These are phyloP conservation scores for Monosporascus sp. DNA, from an alignment of 2,329 filamentous ascomycete genomes.

Conservation along the genomic window DNA sequence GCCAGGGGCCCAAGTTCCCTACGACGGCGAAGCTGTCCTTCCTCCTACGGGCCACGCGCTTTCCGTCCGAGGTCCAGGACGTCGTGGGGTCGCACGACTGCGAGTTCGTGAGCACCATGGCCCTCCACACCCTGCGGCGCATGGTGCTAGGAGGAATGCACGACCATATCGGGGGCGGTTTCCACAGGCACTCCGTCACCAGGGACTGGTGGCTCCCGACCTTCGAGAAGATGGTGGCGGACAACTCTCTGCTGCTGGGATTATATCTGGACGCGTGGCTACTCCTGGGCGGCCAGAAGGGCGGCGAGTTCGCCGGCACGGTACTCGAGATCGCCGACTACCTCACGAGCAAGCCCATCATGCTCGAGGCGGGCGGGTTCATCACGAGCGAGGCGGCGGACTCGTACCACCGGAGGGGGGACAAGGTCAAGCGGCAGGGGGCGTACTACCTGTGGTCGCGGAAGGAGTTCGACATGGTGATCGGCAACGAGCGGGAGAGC, in stretches of 20 bases:
- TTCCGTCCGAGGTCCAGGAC: constrained; percentile 69
- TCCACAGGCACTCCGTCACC: constrained; percentile 78
- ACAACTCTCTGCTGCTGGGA: constrained; percentile 80
- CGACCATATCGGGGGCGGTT: constrained; percentile 53
- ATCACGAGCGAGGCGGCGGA: constrained; percentile 88
- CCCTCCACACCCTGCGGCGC: constrained; percentile 69
- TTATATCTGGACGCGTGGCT: constrained; percentile 86
- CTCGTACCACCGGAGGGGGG: constrained; percentile 67
- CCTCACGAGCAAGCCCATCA: constrained; percentile 66
- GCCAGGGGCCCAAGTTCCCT: constrained; percentile 77
- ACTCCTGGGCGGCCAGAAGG: constrained; percentile 41
- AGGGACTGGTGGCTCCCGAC: constrained; percentile 90
- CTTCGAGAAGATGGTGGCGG: constrained; percentile 95
- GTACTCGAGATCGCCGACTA: constrained; percentile 85
- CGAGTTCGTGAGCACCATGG: constrained; percentile 69
- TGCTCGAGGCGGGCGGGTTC: constrained; percentile 67
- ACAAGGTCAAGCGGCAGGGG: constrained; percentile 80
- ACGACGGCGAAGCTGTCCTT: constrained; percentile 83
- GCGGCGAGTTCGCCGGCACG: constrained; percentile 69
- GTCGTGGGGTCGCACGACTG: constrained; percentile 84
- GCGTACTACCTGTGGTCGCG: constrained; percentile 93
- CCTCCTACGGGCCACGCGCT: constrained; percentile 67
- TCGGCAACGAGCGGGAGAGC: constrained; percentile 60
- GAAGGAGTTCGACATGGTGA: constrained; percentile 74
- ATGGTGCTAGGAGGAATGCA: constrained; percentile 56